Conservation (phyloP, 257 asterid genomes). For the Solanum sitiens region DNA sequence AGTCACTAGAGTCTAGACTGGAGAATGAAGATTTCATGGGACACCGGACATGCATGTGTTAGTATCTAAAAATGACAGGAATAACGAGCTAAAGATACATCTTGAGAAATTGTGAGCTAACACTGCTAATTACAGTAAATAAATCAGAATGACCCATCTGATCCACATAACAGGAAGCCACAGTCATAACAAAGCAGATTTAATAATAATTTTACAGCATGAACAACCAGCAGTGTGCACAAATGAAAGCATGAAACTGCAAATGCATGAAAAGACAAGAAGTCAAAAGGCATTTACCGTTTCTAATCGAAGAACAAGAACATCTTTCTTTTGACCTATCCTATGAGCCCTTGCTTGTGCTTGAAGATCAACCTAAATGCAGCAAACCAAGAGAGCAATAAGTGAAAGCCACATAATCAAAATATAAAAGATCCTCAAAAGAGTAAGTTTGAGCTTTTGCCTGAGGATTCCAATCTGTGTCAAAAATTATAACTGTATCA, state of each 20-base stretch:
- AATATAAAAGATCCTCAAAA: not conserved
- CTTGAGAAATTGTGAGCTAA: not conserved
- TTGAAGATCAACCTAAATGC: constrained; percentile 94
- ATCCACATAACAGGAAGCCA: not conserved
- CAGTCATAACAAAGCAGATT: not conserved
- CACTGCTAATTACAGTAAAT: not conserved
- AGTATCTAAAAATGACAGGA: not conserved
- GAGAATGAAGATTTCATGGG: not conserved
- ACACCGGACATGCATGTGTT: not conserved
- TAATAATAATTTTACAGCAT: not conserved
- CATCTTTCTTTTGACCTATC: constrained; percentile 98
- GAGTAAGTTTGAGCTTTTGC: constrained; percentile 22
- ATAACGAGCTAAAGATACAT: not conserved
- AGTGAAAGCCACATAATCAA: not conserved
- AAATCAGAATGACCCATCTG: not conserved
- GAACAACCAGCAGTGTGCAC: not conserved
- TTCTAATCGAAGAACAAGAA: constrained; percentile 96
- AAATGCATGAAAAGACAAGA: not conserved
- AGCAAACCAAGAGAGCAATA: constrained; percentile 1
- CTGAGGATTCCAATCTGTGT: constrained; percentile 99
- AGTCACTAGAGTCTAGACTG: not conserved
- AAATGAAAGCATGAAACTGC: not conserved
- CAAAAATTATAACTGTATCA: constrained; percentile 96
- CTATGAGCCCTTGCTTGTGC: constrained; percentile 99
- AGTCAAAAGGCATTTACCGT: constrained; percentile 43